Conservation (phyloP, 352 stramenopile genomes). For the Phytophthora macrochlamydospora region DNA sequence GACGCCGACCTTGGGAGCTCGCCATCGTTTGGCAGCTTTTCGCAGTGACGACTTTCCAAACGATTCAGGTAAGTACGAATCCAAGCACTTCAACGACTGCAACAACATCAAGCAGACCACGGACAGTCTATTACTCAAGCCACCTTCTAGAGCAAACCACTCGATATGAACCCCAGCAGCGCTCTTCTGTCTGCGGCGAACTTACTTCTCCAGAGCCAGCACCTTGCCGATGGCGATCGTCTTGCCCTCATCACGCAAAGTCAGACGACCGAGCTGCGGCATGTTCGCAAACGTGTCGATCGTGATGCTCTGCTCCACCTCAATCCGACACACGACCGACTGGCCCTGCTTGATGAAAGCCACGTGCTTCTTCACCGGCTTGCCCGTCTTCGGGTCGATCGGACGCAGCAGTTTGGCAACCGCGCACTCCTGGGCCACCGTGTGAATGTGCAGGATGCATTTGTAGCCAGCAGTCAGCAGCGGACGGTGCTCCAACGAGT, state of each 20-base stretch:
- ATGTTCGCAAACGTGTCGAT: constrained; percentile 96
- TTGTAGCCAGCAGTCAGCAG: constrained; percentile 98
- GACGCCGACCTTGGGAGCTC: too few relatives aligned
- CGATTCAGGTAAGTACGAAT: too few relatives aligned
- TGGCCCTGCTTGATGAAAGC: constrained; percentile 96
- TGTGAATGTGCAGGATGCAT: constrained; percentile 98
- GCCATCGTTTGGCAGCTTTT: too few relatives aligned
- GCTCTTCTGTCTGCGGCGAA: not conserved
- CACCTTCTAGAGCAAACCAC: too few relatives aligned
- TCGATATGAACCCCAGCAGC: too few relatives aligned
- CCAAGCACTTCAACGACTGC: too few relatives aligned
- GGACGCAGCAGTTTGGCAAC: constrained; percentile 92
- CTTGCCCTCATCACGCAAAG: constrained; percentile 98
- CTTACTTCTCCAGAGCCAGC: constrained; percentile 90
- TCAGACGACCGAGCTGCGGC: constrained; percentile 97
- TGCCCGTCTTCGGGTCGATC: constrained; percentile 91
- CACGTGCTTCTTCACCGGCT: constrained; percentile 92
- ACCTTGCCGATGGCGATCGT: constrained; percentile 99
- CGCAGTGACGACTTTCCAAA: too few relatives aligned
- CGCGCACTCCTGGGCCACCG: constrained; percentile 94
- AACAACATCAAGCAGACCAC: too few relatives aligned
- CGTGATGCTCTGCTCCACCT: constrained; percentile 93
- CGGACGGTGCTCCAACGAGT: constrained; percentile 96
- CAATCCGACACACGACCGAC: constrained; percentile 93
- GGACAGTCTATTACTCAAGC: too few relatives aligned